These are phyloP conservation scores for Cutaneotrichosporon mucoides DNA, from an alignment of 1,284 basidiomycete genomes.

Conservation along the genomic window DNA sequence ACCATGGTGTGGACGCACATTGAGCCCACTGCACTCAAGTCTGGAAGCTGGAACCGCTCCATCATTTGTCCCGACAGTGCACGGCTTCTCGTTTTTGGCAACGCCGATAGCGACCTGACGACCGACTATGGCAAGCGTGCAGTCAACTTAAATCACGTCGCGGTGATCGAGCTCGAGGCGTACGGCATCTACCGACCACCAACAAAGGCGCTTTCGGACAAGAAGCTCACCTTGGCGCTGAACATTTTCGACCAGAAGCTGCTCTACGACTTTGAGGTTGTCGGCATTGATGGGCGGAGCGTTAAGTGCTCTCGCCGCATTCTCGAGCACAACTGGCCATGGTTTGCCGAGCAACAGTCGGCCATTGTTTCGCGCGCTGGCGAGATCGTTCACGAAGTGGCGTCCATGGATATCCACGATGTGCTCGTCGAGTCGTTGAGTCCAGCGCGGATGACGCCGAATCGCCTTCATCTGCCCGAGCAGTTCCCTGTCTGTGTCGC, in stretches of 20 bases:
- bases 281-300: conserved; percentile 82
- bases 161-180: conserved; percentile 83
- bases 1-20: conserved; percentile 80
- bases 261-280: conserved; percentile 79
- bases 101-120: conserved; percentile 76
- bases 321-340: conserved; percentile 83
- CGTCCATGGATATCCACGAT: conserved; percentile 37
- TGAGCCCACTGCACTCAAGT: conserved; percentile 68
- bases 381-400: conserved; percentile 23
- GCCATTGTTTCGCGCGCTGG: conserved; percentile 20
- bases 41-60: conserved; percentile 83
- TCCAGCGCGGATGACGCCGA: conserved; percentile 53
- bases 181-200: conserved; percentile 91
- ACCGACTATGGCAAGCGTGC: conserved; percentile 86
- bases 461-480: conserved; percentile 75
- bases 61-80: conserved; percentile 73
- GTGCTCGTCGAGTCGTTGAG: conserved; percentile 35
- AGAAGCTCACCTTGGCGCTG: conserved; percentile 61
- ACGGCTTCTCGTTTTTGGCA: conserved; percentile 83
- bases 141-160: conserved; percentile 85
- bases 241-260: conserved; percentile 71
- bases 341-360: conserved; percentile 74
- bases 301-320: conserved; percentile 75
- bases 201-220: conserved; percentile 62
- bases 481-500: conserved; percentile 84